A percentile compares a stretch with the other conserved stretches of the same genome.
Evolutionary conservation across 148 eudicot species (phyloP).

Genomic region (Vaccinium myrtillus): DNA sequence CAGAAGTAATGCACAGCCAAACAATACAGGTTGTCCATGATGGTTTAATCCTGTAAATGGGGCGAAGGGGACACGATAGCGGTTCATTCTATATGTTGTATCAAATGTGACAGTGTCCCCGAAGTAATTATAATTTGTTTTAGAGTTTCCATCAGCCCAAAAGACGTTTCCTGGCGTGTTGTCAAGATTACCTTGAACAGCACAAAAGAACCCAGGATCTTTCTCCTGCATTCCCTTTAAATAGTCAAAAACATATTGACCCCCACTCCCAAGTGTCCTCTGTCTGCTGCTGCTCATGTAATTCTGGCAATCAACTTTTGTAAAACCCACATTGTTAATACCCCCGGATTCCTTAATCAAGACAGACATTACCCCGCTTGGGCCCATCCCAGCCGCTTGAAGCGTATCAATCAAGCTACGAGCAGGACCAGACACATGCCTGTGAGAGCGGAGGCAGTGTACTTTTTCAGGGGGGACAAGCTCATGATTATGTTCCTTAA

Average conservation of each 20-base stretch:
- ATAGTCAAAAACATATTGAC: constrained; percentile 31
- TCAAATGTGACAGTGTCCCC: constrained; percentile 45
- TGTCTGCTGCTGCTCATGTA: constrained; percentile 32
- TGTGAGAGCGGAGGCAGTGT: constrained; percentile 30
- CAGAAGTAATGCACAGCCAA: constrained; percentile 42
- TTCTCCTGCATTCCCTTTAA: constrained; percentile 34
- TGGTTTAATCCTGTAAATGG: constrained; percentile 46
- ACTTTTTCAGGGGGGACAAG: constrained; percentile 26
- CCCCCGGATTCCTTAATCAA: constrained; percentile 27
- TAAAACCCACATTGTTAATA: constrained; percentile 25
- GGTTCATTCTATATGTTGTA: constrained; percentile 36
- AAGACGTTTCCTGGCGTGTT: constrained; percentile 27
- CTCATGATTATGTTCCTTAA: constrained; percentile 32
- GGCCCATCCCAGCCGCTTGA: constrained; percentile 30
- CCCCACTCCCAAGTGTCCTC: constrained; percentile 33
- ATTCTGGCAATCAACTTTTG: constrained; percentile 26
- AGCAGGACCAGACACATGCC: constrained; percentile 31
- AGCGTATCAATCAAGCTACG: constrained; percentile 28
- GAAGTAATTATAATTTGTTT: constrained; percentile 32
- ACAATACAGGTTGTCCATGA: constrained; percentile 43
- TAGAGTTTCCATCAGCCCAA: constrained; percentile 43
- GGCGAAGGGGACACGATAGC: constrained; percentile 36
- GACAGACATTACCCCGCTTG: constrained; percentile 26
- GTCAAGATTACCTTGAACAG: constrained; percentile 26
- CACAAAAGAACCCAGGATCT: constrained; percentile 39